Evolutionary conservation across 352 stramenopile species (phyloP).

Genomic region (Phytophthora megakarya): DNA sequence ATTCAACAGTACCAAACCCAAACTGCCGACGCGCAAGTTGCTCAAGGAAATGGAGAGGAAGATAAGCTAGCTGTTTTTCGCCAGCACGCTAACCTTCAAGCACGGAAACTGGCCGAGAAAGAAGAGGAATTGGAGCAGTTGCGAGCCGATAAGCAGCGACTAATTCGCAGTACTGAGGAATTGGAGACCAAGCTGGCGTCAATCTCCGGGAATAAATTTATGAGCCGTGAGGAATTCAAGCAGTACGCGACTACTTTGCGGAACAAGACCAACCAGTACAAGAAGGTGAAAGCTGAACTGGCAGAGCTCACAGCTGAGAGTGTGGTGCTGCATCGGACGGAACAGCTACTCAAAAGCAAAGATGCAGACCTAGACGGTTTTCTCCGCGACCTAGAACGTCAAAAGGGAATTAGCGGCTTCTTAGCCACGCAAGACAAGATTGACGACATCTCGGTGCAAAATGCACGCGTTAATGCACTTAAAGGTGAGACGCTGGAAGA

Average conservation of each 20-base stretch:
- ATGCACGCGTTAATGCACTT: conserved; percentile 88
- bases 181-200: conserved; percentile 63
- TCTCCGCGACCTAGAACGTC: conserved; percentile 80
- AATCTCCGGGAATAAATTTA: conserved; percentile 66
- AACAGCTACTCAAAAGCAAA: conserved; percentile 90
- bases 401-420: conserved; percentile 87
- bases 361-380: conserved; percentile 87
- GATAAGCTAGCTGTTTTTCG: conserved; percentile 92
- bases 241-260: conserved; percentile 88
- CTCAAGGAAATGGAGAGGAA: conserved; percentile 53
- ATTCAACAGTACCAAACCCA: conserved; percentile 74
- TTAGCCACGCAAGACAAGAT: conserved; percentile 88
- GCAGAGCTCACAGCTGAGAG: conserved; percentile 83
- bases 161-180: conserved; percentile 79
- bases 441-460: conserved; percentile 87
- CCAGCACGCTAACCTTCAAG: conserved; percentile 87
- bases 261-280: conserved; percentile 93
- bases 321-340: conserved; percentile 91
- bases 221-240: conserved; percentile 91
- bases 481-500: conserved; percentile 94
- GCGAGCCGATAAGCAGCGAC: conserved; percentile 53
- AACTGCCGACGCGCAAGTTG: conserved; percentile 72
- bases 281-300: conserved; percentile 90
- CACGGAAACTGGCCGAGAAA: conserved; percentile 89
- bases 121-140: conserved; percentile 87